phyloP scores from a whole-genome alignment of 139 green algal species.

The Yamagishiella unicocca region DNA sequence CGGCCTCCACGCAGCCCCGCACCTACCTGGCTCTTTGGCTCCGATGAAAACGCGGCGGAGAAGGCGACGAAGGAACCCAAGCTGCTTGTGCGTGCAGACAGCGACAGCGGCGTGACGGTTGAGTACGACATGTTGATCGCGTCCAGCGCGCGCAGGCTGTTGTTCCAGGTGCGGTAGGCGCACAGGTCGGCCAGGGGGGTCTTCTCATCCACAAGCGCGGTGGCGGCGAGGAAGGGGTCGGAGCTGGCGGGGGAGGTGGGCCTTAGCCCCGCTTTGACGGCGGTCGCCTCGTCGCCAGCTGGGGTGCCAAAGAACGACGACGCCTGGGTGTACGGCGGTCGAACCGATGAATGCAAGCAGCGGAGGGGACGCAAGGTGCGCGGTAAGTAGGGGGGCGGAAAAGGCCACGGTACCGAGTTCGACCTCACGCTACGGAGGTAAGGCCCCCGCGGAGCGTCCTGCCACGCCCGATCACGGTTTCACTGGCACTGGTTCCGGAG shows the following conservation, averaged over 20 bases:
- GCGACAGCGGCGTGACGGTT: background rate
- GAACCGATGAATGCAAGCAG: no score
- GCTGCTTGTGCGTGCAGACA: background rate
- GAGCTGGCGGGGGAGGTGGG: background rate
- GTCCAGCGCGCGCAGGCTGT: background rate
- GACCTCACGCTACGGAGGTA: no score
- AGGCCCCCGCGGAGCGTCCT: no score
- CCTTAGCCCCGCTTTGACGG: background rate
- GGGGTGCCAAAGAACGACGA: background rate
- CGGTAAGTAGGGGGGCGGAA: no score
- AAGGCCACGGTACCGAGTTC: no score
- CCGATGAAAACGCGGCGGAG: background rate
- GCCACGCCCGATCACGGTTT: no score
- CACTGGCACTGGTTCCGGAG: no score
- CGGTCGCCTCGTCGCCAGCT: background rate
- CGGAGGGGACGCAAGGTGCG: no score
- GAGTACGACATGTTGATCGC: background rate
- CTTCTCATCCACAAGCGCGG: background rate
- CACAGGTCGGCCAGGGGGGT: background rate
- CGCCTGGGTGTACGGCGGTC: background rate
- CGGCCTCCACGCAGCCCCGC: no score
- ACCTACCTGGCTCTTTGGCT: background rate
- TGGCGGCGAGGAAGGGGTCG: conserved; percentile 2
- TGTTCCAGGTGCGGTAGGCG: background rate
- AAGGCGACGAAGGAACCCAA: background rate